Percentiles rank a stretch among this genome's conserved stretches.
Evolutionary conservation across 106 monocot species (phyloP).

Genomic region (Dactylorhiza incarnata): DNA sequence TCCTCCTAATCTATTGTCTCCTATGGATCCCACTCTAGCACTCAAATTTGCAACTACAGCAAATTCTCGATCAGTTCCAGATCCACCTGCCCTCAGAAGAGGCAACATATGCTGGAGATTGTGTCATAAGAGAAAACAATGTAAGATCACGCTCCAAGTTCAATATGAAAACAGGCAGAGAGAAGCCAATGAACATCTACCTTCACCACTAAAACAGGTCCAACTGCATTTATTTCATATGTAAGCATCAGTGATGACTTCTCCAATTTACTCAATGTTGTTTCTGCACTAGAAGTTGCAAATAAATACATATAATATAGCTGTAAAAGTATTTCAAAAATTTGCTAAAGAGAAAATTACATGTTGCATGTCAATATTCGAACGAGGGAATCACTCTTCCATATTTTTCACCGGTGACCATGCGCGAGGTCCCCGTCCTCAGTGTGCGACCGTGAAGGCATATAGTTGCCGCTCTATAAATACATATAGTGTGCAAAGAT

Average conservation of each 20-base stretch:
- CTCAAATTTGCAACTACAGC: constrained; percentile 86
- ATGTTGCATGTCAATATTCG: neutral
- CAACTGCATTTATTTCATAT: constrained; percentile 90
- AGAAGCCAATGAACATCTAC: constrained; percentile 18
- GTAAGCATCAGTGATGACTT: constrained; percentile 83
- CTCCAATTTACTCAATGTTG: constrained; percentile 72
- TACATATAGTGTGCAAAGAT: too few species aligned
- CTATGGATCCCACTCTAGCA: constrained; percentile 90
- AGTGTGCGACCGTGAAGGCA: too few species aligned
- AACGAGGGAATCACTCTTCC: neutral
- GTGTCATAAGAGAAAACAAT: neutral
- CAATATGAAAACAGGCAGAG: neutral
- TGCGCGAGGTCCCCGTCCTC: too few species aligned
- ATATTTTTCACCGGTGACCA: too few species aligned
- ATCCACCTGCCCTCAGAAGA: constrained; percentile 57
- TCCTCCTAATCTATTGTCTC: constrained; percentile 81
- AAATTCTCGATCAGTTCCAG: constrained; percentile 49
- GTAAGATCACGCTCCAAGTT: neutral
- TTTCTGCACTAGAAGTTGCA: constrained; percentile 52
- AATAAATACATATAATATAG: neutral
- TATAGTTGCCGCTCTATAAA: too few species aligned
- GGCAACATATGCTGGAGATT: constrained; percentile 84
- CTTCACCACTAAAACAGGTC: constrained; percentile 90
- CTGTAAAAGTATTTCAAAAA: neutral
- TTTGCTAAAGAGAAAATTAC: neutral